Conservation (phyloP, 164 flowering plant species). For the Paratinospora sagittata region DNA sequence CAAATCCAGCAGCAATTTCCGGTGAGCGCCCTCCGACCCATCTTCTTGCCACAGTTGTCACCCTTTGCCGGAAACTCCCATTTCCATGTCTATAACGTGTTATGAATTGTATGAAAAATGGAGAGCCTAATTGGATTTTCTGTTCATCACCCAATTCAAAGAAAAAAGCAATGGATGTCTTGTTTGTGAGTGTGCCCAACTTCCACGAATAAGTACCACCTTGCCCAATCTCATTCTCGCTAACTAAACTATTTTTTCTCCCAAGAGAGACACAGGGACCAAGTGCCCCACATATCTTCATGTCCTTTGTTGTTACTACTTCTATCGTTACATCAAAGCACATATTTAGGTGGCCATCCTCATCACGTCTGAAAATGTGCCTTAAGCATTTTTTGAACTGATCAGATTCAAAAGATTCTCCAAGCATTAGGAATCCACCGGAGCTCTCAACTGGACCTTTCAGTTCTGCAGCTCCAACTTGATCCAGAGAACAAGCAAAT, state of each 20-base stretch:
- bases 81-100: conserved; percentile 59
- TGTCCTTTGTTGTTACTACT: conserved; percentile 66
- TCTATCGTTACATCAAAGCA: conserved; percentile 73
- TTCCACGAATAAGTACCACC: conserved; percentile 84
- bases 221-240: conserved; percentile 58
- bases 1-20: conserved; percentile 77
- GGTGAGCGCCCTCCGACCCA: conserved; percentile 65
- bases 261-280: conserved; percentile 79
- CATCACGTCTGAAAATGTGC: conserved; percentile 55
- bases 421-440: conserved; percentile 78
- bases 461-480: conserved; percentile 82
- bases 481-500: conserved; percentile 92
- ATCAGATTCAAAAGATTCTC: conserved; percentile 68
- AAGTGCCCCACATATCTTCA: conserved; percentile 78
- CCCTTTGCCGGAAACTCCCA: conserved; percentile 63
- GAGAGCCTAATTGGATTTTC: conserved; percentile 58
- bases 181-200: conserved; percentile 53
- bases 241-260: conserved; percentile 52
- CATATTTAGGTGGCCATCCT: conserved; percentile 61
- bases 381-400: conserved; percentile 69
- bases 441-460: conserved; percentile 66
- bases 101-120: conserved; percentile 74
- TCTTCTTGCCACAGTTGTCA: conserved; percentile 90
- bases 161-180: conserved; percentile 81
- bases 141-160: conserved; percentile 59